A percentile compares a stretch with the other conserved stretches of the same genome.
phyloP scores from a whole-genome alignment of 2,329 filamentous ascomycete species.

The Fusarium annulatum region DNA sequence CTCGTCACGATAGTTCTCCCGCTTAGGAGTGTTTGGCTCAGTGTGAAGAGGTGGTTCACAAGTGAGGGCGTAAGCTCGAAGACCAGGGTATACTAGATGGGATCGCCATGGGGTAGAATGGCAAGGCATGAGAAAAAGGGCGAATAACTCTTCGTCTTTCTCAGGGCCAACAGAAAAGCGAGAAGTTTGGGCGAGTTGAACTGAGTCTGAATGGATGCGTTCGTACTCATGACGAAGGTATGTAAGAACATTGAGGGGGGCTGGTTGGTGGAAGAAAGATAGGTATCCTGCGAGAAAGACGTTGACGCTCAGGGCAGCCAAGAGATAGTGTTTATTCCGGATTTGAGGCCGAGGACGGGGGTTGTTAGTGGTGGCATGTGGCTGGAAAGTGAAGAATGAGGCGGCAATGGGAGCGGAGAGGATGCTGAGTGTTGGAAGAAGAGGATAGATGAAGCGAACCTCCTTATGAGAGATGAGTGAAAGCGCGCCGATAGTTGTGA shows the following conservation, averaged over 20 bases:
- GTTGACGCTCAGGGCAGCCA: slow-evolving; percentile 72
- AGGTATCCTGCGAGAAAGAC: slow-evolving; percentile 78
- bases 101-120: slow-evolving; percentile 96
- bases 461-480: slow-evolving; percentile 94
- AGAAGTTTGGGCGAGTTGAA: slow-evolving; percentile 33
- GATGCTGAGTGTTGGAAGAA: slow-evolving; percentile 87
- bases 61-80: slow-evolving; percentile 84
- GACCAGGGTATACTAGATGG: slow-evolving; percentile 79
- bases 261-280: slow-evolving; percentile 81
- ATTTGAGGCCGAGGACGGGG: slow-evolving; percentile 48
- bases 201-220: slow-evolving; percentile 58
- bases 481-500: slow-evolving; percentile 70
- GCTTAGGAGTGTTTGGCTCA: slow-evolving; percentile 66
- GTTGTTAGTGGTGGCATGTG: slow-evolving; percentile 44
- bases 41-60: slow-evolving; percentile 88
- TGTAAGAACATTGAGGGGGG: slow-evolving; percentile 77
- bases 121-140: slow-evolving; percentile 92
- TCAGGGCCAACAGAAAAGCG: slow-evolving; percentile 44
- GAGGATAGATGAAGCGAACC: slow-evolving; percentile 94
- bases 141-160: slow-evolving; percentile 63
- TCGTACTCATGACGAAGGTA: slow-evolving; percentile 83
- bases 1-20: slow-evolving; percentile 82
- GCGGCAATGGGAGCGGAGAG: slow-evolving; percentile 76
- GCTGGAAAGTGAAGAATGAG: slow-evolving; percentile 68
- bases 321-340: slow-evolving; percentile 67